Conservation (phyloP, 768 basidiomycete species). For the Naganishia vishniacii region DNA sequence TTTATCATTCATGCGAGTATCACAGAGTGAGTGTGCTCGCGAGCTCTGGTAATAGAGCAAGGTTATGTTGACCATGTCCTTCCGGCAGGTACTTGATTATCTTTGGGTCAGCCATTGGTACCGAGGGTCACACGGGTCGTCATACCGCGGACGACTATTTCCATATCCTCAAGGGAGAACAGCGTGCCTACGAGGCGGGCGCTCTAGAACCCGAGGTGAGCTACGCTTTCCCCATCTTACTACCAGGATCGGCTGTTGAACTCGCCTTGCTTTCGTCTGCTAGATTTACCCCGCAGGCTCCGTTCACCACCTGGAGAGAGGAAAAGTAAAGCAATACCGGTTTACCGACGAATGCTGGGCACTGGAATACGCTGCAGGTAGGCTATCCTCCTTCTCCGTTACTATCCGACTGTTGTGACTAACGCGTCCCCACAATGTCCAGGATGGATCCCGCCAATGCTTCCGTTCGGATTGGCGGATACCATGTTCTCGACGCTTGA, state of each 20-base stretch:
- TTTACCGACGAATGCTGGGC: slow-evolving; percentile 96
- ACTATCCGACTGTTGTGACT: neutral
- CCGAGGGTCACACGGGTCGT: slow-evolving; percentile 89
- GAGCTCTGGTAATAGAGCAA: neutral
- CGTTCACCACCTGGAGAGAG: slow-evolving; percentile 76
- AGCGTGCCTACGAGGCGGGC: slow-evolving; percentile 86
- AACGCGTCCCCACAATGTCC: neutral
- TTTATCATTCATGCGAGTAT: slow-evolving; percentile 94
- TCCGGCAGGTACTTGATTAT: slow-evolving; percentile 52
- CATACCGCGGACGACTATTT: slow-evolving; percentile 98
- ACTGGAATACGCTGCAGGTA: slow-evolving; percentile 87
- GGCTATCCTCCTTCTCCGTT: slow-evolving; percentile 31
- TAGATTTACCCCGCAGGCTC: slow-evolving; percentile 68
- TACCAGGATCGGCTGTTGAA: neutral
- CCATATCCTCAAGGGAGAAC: slow-evolving; percentile 86
- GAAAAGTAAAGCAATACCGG: slow-evolving; percentile 90
- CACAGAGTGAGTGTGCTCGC: slow-evolving; percentile 72
- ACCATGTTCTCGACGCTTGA: slow-evolving; percentile 82
- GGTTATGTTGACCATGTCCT: neutral
- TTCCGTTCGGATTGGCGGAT: slow-evolving; percentile 90
- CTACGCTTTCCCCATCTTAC: neutral
- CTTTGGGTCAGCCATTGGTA: slow-evolving; percentile 92
- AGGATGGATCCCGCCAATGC: slow-evolving; percentile 98
- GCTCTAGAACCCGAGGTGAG: slow-evolving; percentile 69
- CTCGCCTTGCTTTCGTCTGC: neutral